Evolutionary conservation across 106 monocot species (phyloP).

Genomic region (Triglochin maritima): DNA sequence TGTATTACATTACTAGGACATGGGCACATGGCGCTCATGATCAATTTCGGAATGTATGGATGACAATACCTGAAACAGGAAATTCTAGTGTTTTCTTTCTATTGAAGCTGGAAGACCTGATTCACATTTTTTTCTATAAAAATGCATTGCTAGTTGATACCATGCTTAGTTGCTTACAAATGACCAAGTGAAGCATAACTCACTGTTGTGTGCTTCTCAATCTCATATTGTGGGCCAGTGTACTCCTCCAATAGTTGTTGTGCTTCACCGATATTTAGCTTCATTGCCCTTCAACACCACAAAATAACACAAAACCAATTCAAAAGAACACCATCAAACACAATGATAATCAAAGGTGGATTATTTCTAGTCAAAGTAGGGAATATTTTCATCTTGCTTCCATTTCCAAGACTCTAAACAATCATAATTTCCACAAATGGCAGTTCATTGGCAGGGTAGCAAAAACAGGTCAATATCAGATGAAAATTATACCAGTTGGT

Average conservation of each 20-base stretch:
- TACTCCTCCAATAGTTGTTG: constrained; percentile 39
- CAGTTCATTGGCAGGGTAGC: too few relatives aligned
- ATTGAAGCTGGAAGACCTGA: not conserved
- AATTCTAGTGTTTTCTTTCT: not conserved
- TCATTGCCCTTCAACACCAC: constrained; percentile 44
- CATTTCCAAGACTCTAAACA: too few relatives aligned
- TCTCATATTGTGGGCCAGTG: constrained; percentile 64
- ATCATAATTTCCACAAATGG: too few relatives aligned
- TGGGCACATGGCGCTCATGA: too few relatives aligned
- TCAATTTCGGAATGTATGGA: too few relatives aligned
- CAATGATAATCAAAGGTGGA: too few relatives aligned
- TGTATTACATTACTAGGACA: too few relatives aligned
- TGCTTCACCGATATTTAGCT: constrained; percentile 35
- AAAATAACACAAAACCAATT: not conserved
- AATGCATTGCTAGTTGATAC: not conserved
- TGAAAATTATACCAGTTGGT: too few relatives aligned
- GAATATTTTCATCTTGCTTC: too few relatives aligned
- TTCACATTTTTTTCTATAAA: constrained; percentile 1
- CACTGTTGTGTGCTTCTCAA: constrained; percentile 59
- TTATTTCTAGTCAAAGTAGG: too few relatives aligned
- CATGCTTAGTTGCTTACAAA: not conserved
- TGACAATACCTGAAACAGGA: not conserved
- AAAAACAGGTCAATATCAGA: too few relatives aligned
- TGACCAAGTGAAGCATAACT: constrained; percentile 4
- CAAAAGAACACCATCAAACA: too few relatives aligned